Base-by-base conservation (phyloP, 345 rosid species). In the Garcia nutans region DNA sequence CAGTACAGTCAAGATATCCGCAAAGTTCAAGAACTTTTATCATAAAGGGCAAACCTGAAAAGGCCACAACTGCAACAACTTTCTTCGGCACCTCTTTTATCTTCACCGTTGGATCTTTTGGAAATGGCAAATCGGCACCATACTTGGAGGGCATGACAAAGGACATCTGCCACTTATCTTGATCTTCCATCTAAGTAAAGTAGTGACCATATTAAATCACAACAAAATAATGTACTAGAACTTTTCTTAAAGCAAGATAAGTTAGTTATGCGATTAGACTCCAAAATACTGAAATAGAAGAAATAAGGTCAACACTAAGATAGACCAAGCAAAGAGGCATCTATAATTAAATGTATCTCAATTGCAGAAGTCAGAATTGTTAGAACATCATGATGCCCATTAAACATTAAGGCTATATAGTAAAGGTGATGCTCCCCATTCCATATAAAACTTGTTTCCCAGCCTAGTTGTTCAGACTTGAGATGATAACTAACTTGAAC, bases 131-230 rank as follows among this genome's bases (percentile, higher is more conserved):
- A 80, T 87, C 31, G 2, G 91, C 85, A 78, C 99, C 96, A 74
- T 91, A 91, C 85, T 90, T 91, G 6, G 94, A 85, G 13, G 99
- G 97, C 92, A 95, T 75, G 82, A 95, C 92, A 83, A 95, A 95
- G 47, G 97, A 93, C 99, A 93, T 93, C 81, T 78, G 80, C 97
- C 99, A 91, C 74, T 85, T 87, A n/a, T 82, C 87, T 86, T 86
- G 83, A 79, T 86, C 84, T 84, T 83, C 82, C 68, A 74, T 70
- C 97, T 91, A 78, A 22, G 73, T 19, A 74, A 71, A 26, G 60
- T 72, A 17, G 54, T 73, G 72, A 70, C 15, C 7, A 56, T 17
- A 50, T 75, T 26, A 57, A 56, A 58, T 71, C 31, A 22, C 24
- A 41, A 42, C 10, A 24, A 15, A 69, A 47, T 20, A 68, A 50